phyloP scores from a whole-genome alignment of 1,139 yeast species.

The Saccharomyces hybrid region DNA sequence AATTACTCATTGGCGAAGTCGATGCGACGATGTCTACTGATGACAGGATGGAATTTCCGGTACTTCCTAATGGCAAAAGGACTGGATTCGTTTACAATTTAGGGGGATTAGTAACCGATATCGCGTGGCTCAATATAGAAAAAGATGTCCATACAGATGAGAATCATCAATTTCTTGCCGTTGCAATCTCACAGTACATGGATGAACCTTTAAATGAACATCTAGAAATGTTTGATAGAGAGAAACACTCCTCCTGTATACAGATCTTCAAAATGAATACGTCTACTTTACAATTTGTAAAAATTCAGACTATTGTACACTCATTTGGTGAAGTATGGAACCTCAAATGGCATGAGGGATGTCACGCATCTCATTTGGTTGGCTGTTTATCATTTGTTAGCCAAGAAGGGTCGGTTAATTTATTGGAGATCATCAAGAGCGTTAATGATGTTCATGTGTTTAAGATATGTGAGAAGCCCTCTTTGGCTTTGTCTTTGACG shows the following conservation, averaged over 20 bases:
- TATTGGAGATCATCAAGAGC: conserved; percentile 37
- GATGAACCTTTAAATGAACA: conserved; percentile 29
- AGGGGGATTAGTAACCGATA: conserved; percentile 49
- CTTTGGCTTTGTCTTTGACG: conserved; percentile 23
- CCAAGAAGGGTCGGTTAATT: conserved; percentile 55
- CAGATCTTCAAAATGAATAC: conserved; percentile 43
- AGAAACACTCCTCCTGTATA: conserved; percentile 36
- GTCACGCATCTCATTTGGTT: conserved; percentile 27
- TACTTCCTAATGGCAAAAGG: conserved; percentile 33
- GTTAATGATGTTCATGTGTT: conserved; percentile 26
- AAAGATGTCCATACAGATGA: conserved; percentile 11
- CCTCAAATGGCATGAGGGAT: conserved; percentile 45
- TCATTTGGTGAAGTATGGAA: conserved; percentile 48
- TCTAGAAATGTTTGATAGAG: conserved; percentile 35
- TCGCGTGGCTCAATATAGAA: conserved; percentile 42
- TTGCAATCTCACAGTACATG: conserved; percentile 37
- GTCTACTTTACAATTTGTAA: conserved; percentile 20
- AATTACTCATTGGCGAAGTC: conserved; percentile 17
- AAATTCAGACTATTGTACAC: conserved; percentile 36
- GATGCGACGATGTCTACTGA: conserved; percentile 16
- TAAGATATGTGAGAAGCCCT: conserved; percentile 26
- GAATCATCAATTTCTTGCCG: conserved; percentile 42
- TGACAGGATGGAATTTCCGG: conserved; percentile 22
- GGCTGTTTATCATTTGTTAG: conserved; percentile 48
- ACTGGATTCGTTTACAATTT: conserved; percentile 42